Base-by-base conservation (phyloP, 805 yeast genomes). In the Candida verbasci region DNA sequence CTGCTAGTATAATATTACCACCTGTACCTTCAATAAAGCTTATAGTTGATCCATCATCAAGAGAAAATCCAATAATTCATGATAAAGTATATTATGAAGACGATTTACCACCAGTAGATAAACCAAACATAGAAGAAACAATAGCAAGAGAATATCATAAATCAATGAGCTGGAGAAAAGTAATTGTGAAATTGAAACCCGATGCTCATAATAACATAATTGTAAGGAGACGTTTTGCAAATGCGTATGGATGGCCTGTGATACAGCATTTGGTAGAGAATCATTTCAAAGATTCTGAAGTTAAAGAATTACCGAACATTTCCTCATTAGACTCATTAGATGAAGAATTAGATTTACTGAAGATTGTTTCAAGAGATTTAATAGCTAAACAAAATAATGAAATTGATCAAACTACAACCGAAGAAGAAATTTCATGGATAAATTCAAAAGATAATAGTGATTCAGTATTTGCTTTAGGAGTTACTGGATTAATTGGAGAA, bases 201-300 rank as follows among this genome's bases (percentile, higher is more conserved):
- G 98, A 91, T 56, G 96, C 98, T 0, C 98, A 91, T 53, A 91
- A 91, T 51, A 91, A 88, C 51, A 88, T 93, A 20, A 71, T 86
- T 18, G 97, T 91, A 1, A 68, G 98, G 44, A 70, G 98, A 46
- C 64, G 86, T 43, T 93, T 86, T 65, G 82, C 94, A 5, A 91
- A 91, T 60, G 93, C 96, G 0, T 89, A 82, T 60, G 98, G 98
- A 2, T 87, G 96, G 93, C 86, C 85, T 1, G 95, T 87, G 0
- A 70, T 91, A n/a, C 82, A 81, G 29, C 96, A 91, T 56, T 50
- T 89, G 46, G 85, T 83, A 1, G 66, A 74, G 11, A 73, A 76
- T 37, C 93, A 85, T 61, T 85, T 85, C 55, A 18, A 9, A n/a
- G 20, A 23, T 4, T 9, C 12, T 14, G 12, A 14, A 9, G 9